Evolutionary conservation across 148 eudicot genomes (phyloP), one percentile per base, ranked within the genome.

Genomic region (Hydrangea macrophylla): DNA sequence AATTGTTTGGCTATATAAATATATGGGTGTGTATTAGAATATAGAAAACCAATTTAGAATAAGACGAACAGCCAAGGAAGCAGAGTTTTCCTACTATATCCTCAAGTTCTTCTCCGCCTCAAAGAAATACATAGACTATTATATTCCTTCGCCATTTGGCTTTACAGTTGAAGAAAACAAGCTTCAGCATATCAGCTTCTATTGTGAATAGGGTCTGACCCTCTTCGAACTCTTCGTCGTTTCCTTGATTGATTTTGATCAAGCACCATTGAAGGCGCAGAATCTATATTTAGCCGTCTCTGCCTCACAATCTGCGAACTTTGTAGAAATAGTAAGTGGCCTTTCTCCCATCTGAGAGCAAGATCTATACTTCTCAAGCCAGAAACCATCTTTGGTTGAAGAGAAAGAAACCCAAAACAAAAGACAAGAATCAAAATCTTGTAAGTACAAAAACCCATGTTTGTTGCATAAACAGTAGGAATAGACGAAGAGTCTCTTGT

Each of bases 161-260:
- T 61, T 28, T 13, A 18, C 32, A 40, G 31, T 25, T 31, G 65
- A 30, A 58, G 28, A 60, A 48, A 31, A 13, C n/a, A n/a, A 9
- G 6, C 36, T 39, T 55, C 27, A 61, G 61, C 33, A 37, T 65
- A 55, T 86, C 80, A 80, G 64, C 83, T 68, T 75, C 78, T 82
- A 68, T 92, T 92, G 66, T 92, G 97, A 62, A 92, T 92, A 0
- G 97, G 97, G 73, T 92, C 89, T 4, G 92, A 85, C 58, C 92
- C 96, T 71, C 84, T 69, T 67, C 84, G 68, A 50, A 90, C 85
- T 68, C 85, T 70, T 80, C 98, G 73, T 80, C 98, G 73, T 72
- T 89, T 83, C 63, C 78, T 83, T 4, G 86, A 85, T 72, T 78
- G 83, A 59, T 79, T 81, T 0, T 85, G 93, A 72, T 87, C 86